Evolutionary conservation across 345 rosid species (phyloP).

Genomic region (Eucalyptus rudis): DNA sequence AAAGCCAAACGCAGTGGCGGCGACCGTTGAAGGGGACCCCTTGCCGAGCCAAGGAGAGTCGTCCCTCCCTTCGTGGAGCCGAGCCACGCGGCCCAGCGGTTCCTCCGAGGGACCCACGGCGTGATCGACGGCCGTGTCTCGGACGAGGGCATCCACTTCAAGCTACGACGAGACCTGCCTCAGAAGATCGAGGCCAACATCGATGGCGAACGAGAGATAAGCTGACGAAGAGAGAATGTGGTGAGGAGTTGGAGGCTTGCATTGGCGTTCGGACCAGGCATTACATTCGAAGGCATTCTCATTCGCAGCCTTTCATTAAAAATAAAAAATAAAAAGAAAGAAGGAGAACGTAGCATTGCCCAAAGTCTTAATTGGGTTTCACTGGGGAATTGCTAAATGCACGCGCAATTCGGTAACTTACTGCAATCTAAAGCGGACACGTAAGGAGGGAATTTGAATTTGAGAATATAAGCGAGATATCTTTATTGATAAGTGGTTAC

Average conservation of each 20-base stretch:
- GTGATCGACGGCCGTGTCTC: slow-evolving; percentile 71
- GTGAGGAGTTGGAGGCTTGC: slow-evolving; percentile 39
- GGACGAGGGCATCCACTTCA: slow-evolving; percentile 84
- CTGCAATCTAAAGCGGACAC: neutral
- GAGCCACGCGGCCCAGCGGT: slow-evolving; percentile 62
- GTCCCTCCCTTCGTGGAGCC: neutral
- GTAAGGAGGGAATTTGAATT: neutral
- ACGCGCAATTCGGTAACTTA: neutral
- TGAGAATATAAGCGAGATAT: neutral
- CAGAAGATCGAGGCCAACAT: slow-evolving; percentile 80
- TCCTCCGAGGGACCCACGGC: slow-evolving; percentile 64
- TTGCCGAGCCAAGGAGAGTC: no score
- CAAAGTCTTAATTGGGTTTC: neutral
- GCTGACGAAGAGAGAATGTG: slow-evolving; percentile 26
- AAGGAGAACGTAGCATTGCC: neutral
- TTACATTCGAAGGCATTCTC: slow-evolving; percentile 90
- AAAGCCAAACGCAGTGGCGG: no score
- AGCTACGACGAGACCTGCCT: slow-evolving; percentile 84
- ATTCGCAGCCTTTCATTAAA: slow-evolving; percentile 47
- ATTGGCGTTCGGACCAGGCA: slow-evolving; percentile 89
- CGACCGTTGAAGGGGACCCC: no score
- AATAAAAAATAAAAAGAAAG: no score
- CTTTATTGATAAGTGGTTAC: neutral
- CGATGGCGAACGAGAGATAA: slow-evolving; percentile 49
- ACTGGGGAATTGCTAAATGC: neutral